phyloP scores from a whole-genome alignment of 1,139 yeast genomes.

The Pneumocystis jirovecii region DNA sequence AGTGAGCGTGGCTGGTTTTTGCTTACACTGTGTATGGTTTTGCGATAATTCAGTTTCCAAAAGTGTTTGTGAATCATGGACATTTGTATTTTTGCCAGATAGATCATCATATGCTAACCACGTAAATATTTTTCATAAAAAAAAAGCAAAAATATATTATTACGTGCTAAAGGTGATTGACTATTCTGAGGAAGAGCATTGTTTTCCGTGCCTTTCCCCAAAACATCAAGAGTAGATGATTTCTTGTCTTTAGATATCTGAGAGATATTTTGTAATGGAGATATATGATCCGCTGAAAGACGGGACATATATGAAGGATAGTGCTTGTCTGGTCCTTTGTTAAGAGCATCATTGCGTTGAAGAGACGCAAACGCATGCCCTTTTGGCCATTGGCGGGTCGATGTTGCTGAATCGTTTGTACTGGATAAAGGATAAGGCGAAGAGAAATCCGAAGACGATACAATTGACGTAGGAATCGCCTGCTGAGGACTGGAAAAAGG shows the following conservation, averaged over 20 bases:
- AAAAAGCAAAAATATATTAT: neutral
- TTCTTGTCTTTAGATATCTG: neutral
- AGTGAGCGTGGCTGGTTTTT: constrained; percentile 13
- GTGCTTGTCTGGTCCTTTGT: constrained; percentile 80
- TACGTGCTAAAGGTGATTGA: neutral
- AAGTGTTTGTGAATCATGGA: neutral
- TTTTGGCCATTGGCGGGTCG: constrained; percentile 2
- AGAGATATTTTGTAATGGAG: constrained; percentile 4
- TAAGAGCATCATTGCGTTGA: constrained; percentile 67
- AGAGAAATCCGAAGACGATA: neutral
- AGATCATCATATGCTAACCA: neutral
- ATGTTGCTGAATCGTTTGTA: neutral
- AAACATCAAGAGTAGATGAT: neutral
- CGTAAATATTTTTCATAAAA: neutral
- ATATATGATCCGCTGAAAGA: constrained; percentile 15
- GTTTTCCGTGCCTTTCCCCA: neutral
- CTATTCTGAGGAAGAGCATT: neutral
- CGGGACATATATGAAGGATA: constrained; percentile 57
- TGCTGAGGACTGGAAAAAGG: neutral
- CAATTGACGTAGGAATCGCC: neutral
- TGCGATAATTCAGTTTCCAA: constrained; percentile 1
- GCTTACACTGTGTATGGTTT: constrained; percentile 1
- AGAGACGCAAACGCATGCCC: constrained; percentile 39
- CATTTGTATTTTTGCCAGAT: neutral
- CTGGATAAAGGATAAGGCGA: constrained; percentile 3